Percentiles rank a stretch among this genome's conserved stretches.
These are phyloP conservation scores for Penicillium salamii DNA, from an alignment of 495 filamentous ascomycete genomes.

Conservation along the genomic window DNA sequence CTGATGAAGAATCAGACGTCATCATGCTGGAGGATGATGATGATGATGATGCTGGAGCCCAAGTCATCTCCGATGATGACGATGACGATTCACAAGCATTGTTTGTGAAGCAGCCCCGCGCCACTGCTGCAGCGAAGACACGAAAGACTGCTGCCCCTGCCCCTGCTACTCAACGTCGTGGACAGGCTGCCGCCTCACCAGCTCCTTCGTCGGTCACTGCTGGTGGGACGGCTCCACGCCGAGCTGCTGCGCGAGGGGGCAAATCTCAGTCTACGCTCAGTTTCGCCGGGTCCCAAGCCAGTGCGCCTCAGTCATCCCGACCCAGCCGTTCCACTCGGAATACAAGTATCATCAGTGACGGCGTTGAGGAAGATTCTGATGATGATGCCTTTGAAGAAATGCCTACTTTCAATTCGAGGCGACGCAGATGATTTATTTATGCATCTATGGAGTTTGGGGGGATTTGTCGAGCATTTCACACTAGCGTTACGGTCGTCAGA, in stretches of 20 bases:
- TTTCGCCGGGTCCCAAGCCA: slow-evolving; percentile 60
- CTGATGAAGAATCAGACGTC: slow-evolving; percentile 61
- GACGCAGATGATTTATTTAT: slow-evolving; percentile 13
- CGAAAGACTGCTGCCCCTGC: slow-evolving; percentile 22
- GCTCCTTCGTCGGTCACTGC: slow-evolving; percentile 46
- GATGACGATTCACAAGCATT: slow-evolving; percentile 46
- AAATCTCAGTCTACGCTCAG: slow-evolving; percentile 66
- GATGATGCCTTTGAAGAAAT: slow-evolving; percentile 78
- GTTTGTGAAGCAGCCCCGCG: slow-evolving; percentile 51
- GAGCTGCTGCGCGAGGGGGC: slow-evolving; percentile 26
- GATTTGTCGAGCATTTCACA: background rate
- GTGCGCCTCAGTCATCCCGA: slow-evolving; percentile 40
- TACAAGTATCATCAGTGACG: slow-evolving; percentile 39
- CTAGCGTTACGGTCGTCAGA: background rate
- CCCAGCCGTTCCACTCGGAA: slow-evolving; percentile 40
- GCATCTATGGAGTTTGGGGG: slow-evolving; percentile 1
- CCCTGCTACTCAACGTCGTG: slow-evolving; percentile 28
- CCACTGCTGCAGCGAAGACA: slow-evolving; percentile 28
- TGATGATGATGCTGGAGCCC: slow-evolving; percentile 49
- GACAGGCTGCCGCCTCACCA: slow-evolving; percentile 37
- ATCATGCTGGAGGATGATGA: slow-evolving; percentile 64
- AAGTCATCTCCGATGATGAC: slow-evolving; percentile 32
- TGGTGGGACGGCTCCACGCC: slow-evolving; percentile 34
- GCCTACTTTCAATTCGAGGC: slow-evolving; percentile 18
- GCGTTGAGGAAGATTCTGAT: slow-evolving; percentile 74